A percentile compares a stretch with the other conserved stretches of the same genome.
Conservation (phyloP, 2,329 filamentous ascomycete species). For the Plectosphaerella sp. region DNA sequence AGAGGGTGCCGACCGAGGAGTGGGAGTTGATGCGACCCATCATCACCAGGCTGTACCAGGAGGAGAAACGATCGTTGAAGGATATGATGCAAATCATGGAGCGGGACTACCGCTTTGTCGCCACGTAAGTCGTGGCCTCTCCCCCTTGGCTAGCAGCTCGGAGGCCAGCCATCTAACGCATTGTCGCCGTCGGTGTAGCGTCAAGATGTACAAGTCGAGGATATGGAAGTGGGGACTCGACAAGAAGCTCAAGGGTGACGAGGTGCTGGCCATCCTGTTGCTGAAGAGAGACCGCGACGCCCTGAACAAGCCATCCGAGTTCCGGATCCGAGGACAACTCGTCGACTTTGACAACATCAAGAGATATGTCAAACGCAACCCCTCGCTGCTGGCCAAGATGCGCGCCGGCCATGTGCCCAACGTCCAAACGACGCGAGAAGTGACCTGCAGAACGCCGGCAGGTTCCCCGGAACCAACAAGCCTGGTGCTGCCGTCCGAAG, state of each 20-base stretch:
- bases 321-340: conserved; percentile 30
- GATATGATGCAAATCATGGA: conserved; percentile 35
- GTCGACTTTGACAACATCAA: conserved; percentile 34
- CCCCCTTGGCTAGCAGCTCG: background rate
- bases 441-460: conserved; percentile 25
- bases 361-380: conserved; percentile 34
- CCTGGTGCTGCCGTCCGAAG: conserved; percentile 16
- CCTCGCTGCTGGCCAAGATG: conserved; percentile 24
- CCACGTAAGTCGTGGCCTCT: conserved; percentile 28
- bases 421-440: conserved; percentile 23
- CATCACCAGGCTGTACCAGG: conserved; percentile 33
- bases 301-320: conserved; percentile 25
- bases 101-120: conserved; percentile 29
- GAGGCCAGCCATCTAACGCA: background rate
- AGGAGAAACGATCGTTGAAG: conserved; percentile 34
- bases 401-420: conserved; percentile 23
- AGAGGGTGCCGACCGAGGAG: conserved; percentile 24
- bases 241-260: conserved; percentile 36
- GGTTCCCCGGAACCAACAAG: conserved; percentile 16
- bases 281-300: conserved; percentile 30
- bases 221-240: conserved; percentile 37
- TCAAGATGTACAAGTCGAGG: conserved; percentile 38
- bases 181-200: conserved; percentile 15
- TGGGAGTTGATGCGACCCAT: conserved; percentile 28
- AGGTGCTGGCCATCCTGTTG: conserved; percentile 32